Evolutionary conservation across 306 rosid species (phyloP), one percentile per base, ranked within the genome.

Genomic region (Begonia fuchsioides): DNA sequence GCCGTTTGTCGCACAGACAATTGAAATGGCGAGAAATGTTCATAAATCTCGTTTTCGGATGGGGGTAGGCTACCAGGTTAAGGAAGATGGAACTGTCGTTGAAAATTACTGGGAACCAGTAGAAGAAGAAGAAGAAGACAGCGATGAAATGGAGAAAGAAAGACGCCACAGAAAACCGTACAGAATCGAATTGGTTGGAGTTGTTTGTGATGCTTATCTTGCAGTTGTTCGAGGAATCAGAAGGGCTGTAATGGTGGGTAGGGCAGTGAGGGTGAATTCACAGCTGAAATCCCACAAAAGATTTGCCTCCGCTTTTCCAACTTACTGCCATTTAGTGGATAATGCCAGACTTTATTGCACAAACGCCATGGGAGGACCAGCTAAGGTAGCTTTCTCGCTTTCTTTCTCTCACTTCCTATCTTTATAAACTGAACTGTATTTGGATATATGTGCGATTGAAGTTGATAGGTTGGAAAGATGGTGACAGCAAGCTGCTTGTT

Each of bases 171-270:
- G 71, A 61, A 77, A 58, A 57, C 93, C 98, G 12, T 90, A 90
- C 58, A 75, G 82, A 73, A 79, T 90, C 43, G 94, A 90, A 78
- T 59, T 90, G 67, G 87, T 86, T 58, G 98, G 98, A 44, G 94
- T 90, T 44, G 87, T 85, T 61, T 90, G 98, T 75, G 94, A 90
- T 67, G 81, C 87, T 49, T 78, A 85, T 55, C 68, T 90, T 45
- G 98, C 98, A 51, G 95, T 85, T 45, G 75, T 77, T 44, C 77
- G 98, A 71, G 98, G 94, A 62, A 85, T 90, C 3, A 84, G 98
- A 85, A 77, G 98, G 72, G 87, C 94, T 44, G 71, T 90, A 57
- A 65, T 77, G 72, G 55, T 77, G 38, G 67, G 82, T 10, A 79
- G 98, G 48, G 98, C 96, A 50, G 98, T 90, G 57, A 79, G 96